Conservation (phyloP, 2,329 filamentous ascomycete genomes). For the Alternaria gansuensis region DNA sequence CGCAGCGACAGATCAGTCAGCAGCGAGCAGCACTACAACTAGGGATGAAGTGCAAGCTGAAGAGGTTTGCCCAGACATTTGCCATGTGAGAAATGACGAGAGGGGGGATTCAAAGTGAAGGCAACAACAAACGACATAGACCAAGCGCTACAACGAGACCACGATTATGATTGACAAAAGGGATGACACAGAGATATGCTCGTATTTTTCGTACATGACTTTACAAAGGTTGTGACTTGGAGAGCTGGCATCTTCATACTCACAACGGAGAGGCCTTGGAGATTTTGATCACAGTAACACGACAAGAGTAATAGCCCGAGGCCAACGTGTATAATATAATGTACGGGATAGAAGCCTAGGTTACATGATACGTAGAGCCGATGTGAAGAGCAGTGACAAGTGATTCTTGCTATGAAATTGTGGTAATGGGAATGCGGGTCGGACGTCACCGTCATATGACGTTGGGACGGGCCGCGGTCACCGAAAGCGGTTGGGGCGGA, state of each 20-base stretch:
- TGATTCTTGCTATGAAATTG: neutral
- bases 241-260: constrained; percentile 10
- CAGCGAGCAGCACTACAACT: constrained; percentile 33
- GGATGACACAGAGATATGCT: neutral
- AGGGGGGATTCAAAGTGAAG: neutral
- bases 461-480: constrained; percentile 39
- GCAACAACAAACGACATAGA: neutral
- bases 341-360: neutral
- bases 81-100: constrained; percentile 22
- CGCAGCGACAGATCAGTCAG: constrained; percentile 41
- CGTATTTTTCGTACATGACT: neutral
- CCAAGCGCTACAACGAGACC: neutral
- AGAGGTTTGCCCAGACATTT: constrained; percentile 39
- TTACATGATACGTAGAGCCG: neutral
- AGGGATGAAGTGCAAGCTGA: constrained; percentile 42
- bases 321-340: neutral
- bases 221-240: neutral
- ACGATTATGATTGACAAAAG: constrained; percentile 1
- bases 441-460: constrained; percentile 19
- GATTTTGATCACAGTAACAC: neutral
- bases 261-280: neutral
- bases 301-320: too few relatives aligned
- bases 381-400: neutral
- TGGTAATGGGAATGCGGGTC: constrained; percentile 5
- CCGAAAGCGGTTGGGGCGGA: constrained; percentile 38